Evolutionary conservation across 345 rosid genomes (phyloP).

Genomic region (Diplotaxis tenuifolia): DNA sequence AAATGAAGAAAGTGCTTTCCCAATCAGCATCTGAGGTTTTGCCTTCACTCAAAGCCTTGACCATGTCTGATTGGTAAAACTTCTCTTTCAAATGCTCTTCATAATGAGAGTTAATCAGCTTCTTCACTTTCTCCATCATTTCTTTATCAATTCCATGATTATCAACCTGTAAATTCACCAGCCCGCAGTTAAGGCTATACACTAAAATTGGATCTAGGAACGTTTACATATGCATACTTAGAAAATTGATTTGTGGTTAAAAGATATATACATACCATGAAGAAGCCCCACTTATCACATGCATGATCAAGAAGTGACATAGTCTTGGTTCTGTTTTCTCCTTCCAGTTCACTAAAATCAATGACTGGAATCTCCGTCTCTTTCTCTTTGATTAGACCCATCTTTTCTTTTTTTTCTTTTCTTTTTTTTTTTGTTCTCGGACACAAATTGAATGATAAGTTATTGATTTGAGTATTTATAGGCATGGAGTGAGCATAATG

Average conservation of each 20-base stretch:
- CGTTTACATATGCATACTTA: neutral
- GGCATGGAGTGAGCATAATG: slow-evolving; percentile 4
- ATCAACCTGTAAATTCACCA: slow-evolving; percentile 50
- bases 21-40: slow-evolving; percentile 55
- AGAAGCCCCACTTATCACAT: slow-evolving; percentile 84
- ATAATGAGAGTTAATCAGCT: slow-evolving; percentile 59
- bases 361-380: slow-evolving; percentile 66
- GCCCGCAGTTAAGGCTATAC: no score
- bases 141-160: slow-evolving; percentile 68
- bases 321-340: slow-evolving; percentile 58
- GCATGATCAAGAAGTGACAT: slow-evolving; percentile 74
- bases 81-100: slow-evolving; percentile 56
- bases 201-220: neutral
- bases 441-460: slow-evolving; percentile 17
- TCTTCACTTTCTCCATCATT: slow-evolving; percentile 80
- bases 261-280: slow-evolving; percentile 51
- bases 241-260: neutral
- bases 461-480: slow-evolving; percentile 35
- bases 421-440: neutral
- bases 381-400: slow-evolving; percentile 13
- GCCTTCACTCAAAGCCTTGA: slow-evolving; percentile 46
- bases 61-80: slow-evolving; percentile 69
- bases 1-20: slow-evolving; percentile 81
- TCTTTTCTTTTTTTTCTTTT: neutral
- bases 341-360: slow-evolving; percentile 59